Evolutionary conservation across 2,329 filamentous ascomycete genomes (phyloP).

Genomic region (Ophiostoma tasmaniense): DNA sequence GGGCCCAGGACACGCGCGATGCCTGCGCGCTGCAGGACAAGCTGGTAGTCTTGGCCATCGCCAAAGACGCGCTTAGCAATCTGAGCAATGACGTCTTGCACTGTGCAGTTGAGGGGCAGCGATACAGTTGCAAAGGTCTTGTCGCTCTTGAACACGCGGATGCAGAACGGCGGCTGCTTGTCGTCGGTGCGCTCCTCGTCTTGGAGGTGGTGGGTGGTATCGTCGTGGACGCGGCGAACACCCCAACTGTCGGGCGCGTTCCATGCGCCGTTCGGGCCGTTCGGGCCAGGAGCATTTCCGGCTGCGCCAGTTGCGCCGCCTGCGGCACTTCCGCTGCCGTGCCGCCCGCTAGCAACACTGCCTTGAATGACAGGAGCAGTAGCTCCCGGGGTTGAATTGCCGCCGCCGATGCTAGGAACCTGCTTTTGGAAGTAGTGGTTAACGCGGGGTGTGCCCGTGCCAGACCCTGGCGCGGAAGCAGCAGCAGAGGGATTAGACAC

Average conservation of each 20-base stretch:
- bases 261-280: slow-evolving; percentile 58
- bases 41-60: slow-evolving; percentile 88
- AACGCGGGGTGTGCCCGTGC: slow-evolving; percentile 9
- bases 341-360: neutral
- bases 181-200: slow-evolving; percentile 58
- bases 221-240: slow-evolving; percentile 65
- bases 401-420: slow-evolving; percentile 22
- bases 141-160: slow-evolving; percentile 89
- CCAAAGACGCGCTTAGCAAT: slow-evolving; percentile 92
- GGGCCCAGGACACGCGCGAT: slow-evolving; percentile 71
- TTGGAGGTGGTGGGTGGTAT: slow-evolving; percentile 38
- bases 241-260: slow-evolving; percentile 96
- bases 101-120: slow-evolving; percentile 72
- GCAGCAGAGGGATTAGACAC: neutral
- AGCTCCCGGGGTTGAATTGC: neutral
- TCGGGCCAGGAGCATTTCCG: slow-evolving; percentile 8
- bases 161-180: slow-evolving; percentile 55
- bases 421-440: slow-evolving; percentile 21
- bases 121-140: slow-evolving; percentile 91
- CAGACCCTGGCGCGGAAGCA: neutral
- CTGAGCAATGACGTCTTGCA: slow-evolving; percentile 78
- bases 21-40: slow-evolving; percentile 89
- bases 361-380: neutral
- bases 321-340: slow-evolving; percentile 17
- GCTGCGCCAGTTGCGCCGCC: neutral